Conservation (phyloP, 805 yeast species). For the Starmerella bombi region DNA sequence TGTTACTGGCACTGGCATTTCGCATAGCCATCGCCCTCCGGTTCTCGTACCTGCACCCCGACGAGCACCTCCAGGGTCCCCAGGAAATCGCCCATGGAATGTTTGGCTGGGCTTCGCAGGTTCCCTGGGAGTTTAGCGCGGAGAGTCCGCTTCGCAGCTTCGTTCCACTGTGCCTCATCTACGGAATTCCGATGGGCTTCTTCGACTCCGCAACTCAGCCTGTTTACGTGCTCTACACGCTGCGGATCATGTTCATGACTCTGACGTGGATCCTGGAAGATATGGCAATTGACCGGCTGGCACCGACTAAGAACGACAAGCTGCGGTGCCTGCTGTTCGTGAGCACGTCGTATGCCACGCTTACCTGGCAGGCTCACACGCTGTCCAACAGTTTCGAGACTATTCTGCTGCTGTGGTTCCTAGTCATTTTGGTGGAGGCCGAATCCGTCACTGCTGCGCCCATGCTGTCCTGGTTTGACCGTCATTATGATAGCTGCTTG, state of each 20-base stretch:
- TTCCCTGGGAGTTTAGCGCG: constrained; percentile 74
- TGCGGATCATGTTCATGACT: constrained; percentile 37
- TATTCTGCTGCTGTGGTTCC: constrained; percentile 35
- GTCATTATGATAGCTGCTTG: constrained; percentile 30
- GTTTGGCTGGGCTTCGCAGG: constrained; percentile 34
- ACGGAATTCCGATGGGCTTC: constrained; percentile 48
- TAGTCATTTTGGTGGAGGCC: constrained; percentile 38
- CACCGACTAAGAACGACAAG: constrained; percentile 39
- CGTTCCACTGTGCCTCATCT: constrained; percentile 50
- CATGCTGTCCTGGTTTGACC: constrained; percentile 18
- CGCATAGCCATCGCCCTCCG: constrained; percentile 48
- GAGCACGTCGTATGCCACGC: constrained; percentile 53
- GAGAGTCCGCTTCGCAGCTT: constrained; percentile 55
- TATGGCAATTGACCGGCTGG: constrained; percentile 36
- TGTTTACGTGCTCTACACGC: constrained; percentile 37
- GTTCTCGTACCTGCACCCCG: constrained; percentile 89
- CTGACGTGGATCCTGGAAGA: constrained; percentile 29
- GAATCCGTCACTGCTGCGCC: constrained; percentile 13
- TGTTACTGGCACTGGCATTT: constrained; percentile 34
- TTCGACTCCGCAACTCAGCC: constrained; percentile 34
- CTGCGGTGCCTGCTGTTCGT: constrained; percentile 30
- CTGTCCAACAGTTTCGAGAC: constrained; percentile 78
- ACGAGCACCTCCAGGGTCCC: constrained; percentile 89
- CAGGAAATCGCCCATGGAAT: constrained; percentile 46
- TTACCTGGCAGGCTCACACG: constrained; percentile 72